Percentiles rank a stretch among this genome's conserved stretches.
Evolutionary conservation across 768 basidiomycete genomes (phyloP).

Genomic region (Phallus indusiatus): DNA sequence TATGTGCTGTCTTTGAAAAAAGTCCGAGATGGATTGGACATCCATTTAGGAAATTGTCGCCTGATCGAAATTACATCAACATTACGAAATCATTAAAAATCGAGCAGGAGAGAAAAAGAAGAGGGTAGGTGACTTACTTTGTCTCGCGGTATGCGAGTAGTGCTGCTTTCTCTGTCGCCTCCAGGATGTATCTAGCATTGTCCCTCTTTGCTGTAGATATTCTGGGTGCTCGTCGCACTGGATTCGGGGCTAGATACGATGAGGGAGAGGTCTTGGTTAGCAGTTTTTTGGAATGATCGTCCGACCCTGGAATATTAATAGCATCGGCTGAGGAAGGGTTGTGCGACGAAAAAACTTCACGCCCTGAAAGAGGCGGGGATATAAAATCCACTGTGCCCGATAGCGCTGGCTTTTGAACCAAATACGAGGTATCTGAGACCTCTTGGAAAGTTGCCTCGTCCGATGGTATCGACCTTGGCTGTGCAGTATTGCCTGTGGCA

Average conservation of each 20-base stretch:
- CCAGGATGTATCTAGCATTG: neutral
- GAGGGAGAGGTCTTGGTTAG: neutral
- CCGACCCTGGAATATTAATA: neutral
- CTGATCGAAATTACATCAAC: neutral
- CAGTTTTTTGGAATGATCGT: neutral
- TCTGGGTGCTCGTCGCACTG: neutral
- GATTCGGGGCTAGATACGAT: slow-evolving; percentile 5
- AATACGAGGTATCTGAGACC: neutral
- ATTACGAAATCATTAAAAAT: neutral
- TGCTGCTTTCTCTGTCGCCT: neutral
- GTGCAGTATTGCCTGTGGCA: neutral
- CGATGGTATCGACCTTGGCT: neutral
- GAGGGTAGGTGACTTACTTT: neutral
- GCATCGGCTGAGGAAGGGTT: neutral
- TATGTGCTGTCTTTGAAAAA: neutral
- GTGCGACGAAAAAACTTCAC: neutral
- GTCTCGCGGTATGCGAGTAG: neutral
- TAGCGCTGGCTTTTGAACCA: neutral
- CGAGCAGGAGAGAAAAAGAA: neutral
- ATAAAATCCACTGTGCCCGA: neutral
- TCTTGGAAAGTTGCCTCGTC: no score
- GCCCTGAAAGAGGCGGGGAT: neutral
- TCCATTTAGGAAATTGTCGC: slow-evolving; percentile 1
- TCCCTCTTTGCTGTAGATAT: neutral
- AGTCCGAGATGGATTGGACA: neutral